These are phyloP conservation scores for Madurella fahalii DNA, from an alignment of 2,329 filamentous ascomycete genomes.

Conservation along the genomic window DNA sequence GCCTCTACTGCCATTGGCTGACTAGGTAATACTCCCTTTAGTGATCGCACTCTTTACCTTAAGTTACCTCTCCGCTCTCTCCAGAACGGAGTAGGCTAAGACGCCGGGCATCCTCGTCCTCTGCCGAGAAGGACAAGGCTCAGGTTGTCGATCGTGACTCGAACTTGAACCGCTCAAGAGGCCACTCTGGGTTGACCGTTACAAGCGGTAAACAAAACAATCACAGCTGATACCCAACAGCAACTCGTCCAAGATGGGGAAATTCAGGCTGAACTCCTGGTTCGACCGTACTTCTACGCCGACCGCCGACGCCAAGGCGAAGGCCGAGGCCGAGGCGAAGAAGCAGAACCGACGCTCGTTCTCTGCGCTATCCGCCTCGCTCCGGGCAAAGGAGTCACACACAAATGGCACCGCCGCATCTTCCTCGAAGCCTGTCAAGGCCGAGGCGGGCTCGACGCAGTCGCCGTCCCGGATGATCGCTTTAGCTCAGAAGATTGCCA, in stretches of 20 bases:
- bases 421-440: not conserved
- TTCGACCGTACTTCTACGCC: constrained; percentile 28
- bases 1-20: too few species aligned
- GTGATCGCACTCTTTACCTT: too few species aligned
- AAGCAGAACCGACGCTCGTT: constrained; percentile 35
- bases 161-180: too few species aligned
- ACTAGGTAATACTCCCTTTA: too few species aligned
- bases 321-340: constrained; percentile 29
- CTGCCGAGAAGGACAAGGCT: too few species aligned
- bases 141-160: too few species aligned
- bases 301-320: constrained; percentile 17
- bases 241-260: constrained; percentile 29
- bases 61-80: too few species aligned
- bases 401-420: constrained; percentile 6
- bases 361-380: constrained; percentile 26
- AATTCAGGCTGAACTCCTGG: constrained; percentile 35
- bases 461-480: constrained; percentile 39
- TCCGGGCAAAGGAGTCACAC: constrained; percentile 23
- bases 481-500: constrained; percentile 45
- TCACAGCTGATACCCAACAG: not conserved
- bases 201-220: too few species aligned
- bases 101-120: too few species aligned
- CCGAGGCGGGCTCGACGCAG: constrained; percentile 7
- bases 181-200: too few species aligned
- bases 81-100: too few species aligned